Base-by-base conservation (phyloP, 1,284 basidiomycete species). In the Ceratobasidium sp. region DNA sequence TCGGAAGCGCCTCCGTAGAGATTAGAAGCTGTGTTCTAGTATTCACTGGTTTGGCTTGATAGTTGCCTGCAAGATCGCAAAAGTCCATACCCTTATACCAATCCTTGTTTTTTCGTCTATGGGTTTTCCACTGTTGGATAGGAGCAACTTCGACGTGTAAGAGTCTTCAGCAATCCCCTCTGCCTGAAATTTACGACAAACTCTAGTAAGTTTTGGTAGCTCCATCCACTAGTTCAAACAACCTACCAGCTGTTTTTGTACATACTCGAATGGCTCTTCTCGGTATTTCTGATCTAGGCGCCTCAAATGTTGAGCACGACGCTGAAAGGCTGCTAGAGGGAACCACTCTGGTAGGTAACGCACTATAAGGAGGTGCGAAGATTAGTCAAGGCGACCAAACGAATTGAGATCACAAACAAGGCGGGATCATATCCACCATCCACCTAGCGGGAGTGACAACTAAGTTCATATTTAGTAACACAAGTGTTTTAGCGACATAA, bases 301-400 rank as follows among this genome's bases (percentile, higher is more conserved):
- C 40, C 40, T 64, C 38, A 38, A 20, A 28, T 38, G 20, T 44
- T 64, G 38, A 23, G 46, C 42, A 4, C 40, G 42, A 10, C 64
- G 40, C n/a, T 66, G 81, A 79, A 83, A 84, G 2, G 81, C 80
- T 20, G 82, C 81, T 3, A 83, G 82, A 42, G 83, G 84, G 62
- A 84, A 69, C 84, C 84, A 84, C 2, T 80, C 74, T 2, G 84
- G 84, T 38, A 84, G 77, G 62, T 83, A 81, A 13, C 70, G 77
- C 38, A 84, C 83, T 84, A 38, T 17, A 65, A 23, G 52, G 10
- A 52, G 12, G 0, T 26, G 40, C 23, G 3, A 50, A 17, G 20
- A 66, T 28, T 7, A 46, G 1, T 33, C n/a, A 44, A 15, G 33
- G 4, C 42, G 6, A 59, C 17, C 3, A 2, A 2, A 20, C 15